phyloP scores from a whole-genome alignment of 306 rosid species.

The Benincasa hispida region DNA sequence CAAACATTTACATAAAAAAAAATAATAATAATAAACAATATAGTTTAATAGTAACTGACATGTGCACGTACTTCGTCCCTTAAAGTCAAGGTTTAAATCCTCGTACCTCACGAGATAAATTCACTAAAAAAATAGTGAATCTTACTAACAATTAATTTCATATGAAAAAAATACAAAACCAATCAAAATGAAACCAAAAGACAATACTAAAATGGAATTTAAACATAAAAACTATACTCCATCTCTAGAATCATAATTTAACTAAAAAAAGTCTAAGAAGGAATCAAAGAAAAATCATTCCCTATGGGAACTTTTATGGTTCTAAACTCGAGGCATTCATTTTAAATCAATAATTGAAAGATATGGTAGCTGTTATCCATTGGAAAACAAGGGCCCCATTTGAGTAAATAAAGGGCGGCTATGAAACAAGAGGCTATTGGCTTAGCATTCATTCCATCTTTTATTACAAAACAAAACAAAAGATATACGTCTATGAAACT shows the following conservation, averaged over 20 bases:
- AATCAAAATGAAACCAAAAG: neutral
- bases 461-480: neutral
- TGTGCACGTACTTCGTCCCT: too few relatives aligned
- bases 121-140: too few relatives aligned
- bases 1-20: too few relatives aligned
- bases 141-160: neutral
- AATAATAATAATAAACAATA: too few relatives aligned
- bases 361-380: neutral
- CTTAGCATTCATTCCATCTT: neutral
- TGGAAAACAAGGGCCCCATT: neutral
- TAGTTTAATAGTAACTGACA: too few relatives aligned
- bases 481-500: neutral
- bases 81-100: too few relatives aligned
- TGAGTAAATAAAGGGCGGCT: slow-evolving; percentile 2
- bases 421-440: neutral
- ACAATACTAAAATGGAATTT: neutral
- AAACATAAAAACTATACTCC: neutral
- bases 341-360: neutral
- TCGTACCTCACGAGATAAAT: too few relatives aligned
- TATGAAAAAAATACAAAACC: neutral
- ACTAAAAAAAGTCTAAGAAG: neutral
- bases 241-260: neutral
- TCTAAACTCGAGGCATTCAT: neutral
- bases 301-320: neutral
- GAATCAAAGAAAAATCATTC: neutral